Evolutionary conservation across 345 rosid species (phyloP), one percentile per base, ranked within the genome.

Genomic region (Eucalyptus brandiana): DNA sequence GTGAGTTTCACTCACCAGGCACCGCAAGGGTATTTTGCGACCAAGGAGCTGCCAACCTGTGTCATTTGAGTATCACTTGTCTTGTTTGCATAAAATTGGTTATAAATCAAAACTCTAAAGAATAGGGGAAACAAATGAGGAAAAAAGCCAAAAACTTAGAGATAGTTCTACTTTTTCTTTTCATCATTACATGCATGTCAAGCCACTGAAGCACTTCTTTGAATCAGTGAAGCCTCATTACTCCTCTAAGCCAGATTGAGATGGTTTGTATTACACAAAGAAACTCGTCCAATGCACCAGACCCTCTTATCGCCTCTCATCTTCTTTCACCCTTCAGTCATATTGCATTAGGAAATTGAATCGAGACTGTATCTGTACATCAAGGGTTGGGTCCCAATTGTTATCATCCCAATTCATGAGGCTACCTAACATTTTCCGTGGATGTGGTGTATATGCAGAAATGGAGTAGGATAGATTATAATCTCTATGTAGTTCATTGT

Each of bases 251-350:
- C 89, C 86, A 51, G 88, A 26, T 93, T 92, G 42, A 49, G 44
- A 8, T 13, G 32, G 9, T 86, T 65, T 40, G 83, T 89, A 80
- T 91, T 91, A 80, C 90, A 89, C 6, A 87, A 51, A 4, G 93
- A 93, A 26, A 89, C 92, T 9, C 91, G 94, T 4, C 94, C 92
- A 9, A 93, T 56, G 37, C 93, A 93, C 94, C 93, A 94, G 3
- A 91, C 89, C 58, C 87, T 92, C 49, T 89, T 90, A 19, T 54
- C 86, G 4, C 86, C 86, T 49, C n/a, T 89, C 11, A 72, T 89
- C 32, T 69, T 86, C 87, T 86, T 92, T 89, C 18, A 90, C 45
- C 58, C 90, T 50, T 28, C 54, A 18, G 54, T 16, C 19, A 65
- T n/a, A 30, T n/a, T 65, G 76, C 76, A 65, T 65, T 65, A 17